These are phyloP conservation scores for Colletotrichum plurivorum DNA, from an alignment of 2,329 filamentous ascomycete genomes.

Conservation along the genomic window DNA sequence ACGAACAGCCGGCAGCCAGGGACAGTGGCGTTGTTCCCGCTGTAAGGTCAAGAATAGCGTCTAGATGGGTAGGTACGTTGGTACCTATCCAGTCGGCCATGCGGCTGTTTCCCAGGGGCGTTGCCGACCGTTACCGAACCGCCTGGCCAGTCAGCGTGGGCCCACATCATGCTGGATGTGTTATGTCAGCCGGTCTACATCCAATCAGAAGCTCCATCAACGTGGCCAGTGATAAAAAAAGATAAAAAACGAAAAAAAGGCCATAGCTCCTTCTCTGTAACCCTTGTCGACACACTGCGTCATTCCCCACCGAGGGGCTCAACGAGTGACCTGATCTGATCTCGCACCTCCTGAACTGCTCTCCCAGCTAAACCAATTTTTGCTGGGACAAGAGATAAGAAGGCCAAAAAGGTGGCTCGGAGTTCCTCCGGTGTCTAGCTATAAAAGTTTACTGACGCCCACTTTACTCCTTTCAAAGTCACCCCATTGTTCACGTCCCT, in stretches of 20 bases:
- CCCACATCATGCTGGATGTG: neutral
- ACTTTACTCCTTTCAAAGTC: constrained; percentile 10
- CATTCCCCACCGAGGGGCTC: constrained; percentile 40
- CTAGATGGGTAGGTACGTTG: too few relatives aligned
- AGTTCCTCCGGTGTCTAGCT: neutral
- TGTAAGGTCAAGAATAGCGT: neutral
- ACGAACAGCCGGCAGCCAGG: constrained; percentile 2
- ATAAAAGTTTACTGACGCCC: constrained; percentile 27
- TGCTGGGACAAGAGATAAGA: neutral
- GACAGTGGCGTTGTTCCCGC: constrained; percentile 8
- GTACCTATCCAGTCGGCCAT: constrained; percentile 9
- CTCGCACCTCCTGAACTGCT: constrained; percentile 9
- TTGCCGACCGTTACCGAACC: constrained; percentile 38
- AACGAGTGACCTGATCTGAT: constrained; percentile 40
- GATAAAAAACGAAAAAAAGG: neutral
- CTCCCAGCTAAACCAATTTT: neutral
- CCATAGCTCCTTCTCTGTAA: constrained; percentile 3
- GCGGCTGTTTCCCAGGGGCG: constrained; percentile 22
- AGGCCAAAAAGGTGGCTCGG: too few relatives aligned
- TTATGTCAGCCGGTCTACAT: neutral
- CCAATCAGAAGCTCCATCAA: constrained; percentile 1
- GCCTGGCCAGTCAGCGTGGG: constrained; percentile 17
- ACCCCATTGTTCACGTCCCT: constrained; percentile 10
- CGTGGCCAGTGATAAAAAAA: neutral
- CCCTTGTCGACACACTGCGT: constrained; percentile 25